These are phyloP conservation scores for Carex parvula DNA, from an alignment of 176 grass and related monocot genomes.

Conservation along the genomic window DNA sequence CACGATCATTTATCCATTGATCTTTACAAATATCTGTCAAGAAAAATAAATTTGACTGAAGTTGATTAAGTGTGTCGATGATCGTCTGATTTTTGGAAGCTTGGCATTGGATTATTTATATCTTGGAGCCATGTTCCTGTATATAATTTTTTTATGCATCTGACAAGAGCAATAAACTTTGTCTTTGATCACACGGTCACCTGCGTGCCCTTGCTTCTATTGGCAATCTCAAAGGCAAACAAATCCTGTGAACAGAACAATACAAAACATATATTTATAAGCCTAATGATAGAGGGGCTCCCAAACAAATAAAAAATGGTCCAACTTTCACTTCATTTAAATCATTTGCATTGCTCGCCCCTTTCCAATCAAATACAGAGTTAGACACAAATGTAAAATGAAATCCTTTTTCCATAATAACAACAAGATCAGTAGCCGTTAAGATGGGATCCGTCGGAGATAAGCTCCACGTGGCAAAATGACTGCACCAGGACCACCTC, in stretches of 20 bases:
- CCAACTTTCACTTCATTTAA: conserved; percentile 17
- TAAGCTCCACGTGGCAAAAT: background rate
- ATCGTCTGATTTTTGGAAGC: background rate
- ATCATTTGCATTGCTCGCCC: background rate
- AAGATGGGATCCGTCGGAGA: background rate
- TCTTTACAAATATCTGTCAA: background rate
- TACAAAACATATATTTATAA: background rate
- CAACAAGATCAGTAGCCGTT: background rate
- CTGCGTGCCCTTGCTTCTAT: conserved; percentile 1
- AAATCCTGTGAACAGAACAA: background rate
- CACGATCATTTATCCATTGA: background rate
- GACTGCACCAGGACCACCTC: conserved; percentile 7
- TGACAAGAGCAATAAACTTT: background rate
- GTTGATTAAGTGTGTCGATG: background rate
- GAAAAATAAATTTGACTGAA: background rate
- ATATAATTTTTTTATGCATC: background rate
- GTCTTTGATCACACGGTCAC: conserved; percentile 16
- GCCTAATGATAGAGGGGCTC: background rate
- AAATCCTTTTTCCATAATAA: background rate
- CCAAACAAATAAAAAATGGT: conserved; percentile 11
- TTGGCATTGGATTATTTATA: background rate
- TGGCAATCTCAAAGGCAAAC: conserved; percentile 7
- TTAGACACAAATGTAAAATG: background rate
- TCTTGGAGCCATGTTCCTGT: background rate
- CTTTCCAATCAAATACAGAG: background rate